These are phyloP conservation scores for Trametes sp. DNA, from an alignment of 1,284 basidiomycete species.

Conservation along the genomic window DNA sequence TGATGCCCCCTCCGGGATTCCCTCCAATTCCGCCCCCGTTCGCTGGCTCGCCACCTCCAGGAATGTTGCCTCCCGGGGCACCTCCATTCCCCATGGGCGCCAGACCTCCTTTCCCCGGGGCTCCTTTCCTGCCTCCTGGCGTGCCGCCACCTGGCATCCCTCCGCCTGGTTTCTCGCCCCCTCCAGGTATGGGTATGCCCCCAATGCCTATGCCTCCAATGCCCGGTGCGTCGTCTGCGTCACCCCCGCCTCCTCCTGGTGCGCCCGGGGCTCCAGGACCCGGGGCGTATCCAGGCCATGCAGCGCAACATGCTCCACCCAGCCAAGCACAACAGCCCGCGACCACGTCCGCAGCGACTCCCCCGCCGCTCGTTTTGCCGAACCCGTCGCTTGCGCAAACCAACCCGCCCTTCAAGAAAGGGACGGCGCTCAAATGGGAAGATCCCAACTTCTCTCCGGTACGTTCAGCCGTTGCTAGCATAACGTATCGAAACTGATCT, in stretches of 20 bases:
- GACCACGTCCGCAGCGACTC: slow-evolving; percentile 20
- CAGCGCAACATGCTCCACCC: slow-evolving; percentile 18
- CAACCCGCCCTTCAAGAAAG: slow-evolving; percentile 79
- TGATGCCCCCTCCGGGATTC: slow-evolving; percentile 37
- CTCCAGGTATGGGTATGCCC: slow-evolving; percentile 31
- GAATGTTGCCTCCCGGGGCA: slow-evolving; percentile 44
- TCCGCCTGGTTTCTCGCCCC: slow-evolving; percentile 32
- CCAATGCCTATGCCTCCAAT: slow-evolving; percentile 29
- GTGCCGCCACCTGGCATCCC: slow-evolving; percentile 35
- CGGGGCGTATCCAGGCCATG: slow-evolving; percentile 14
- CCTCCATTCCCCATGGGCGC: slow-evolving; percentile 52
- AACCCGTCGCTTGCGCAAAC: slow-evolving; percentile 66
- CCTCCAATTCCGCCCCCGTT: slow-evolving; percentile 46
- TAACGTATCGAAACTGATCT: background rate
- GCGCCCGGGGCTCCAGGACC: slow-evolving; percentile 15
- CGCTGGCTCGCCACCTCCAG: slow-evolving; percentile 44
- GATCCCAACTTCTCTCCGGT: slow-evolving; percentile 83
- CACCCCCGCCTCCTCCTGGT: slow-evolving; percentile 30
- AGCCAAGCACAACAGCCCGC: slow-evolving; percentile 22
- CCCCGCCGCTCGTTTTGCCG: slow-evolving; percentile 56
- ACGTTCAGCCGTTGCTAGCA: slow-evolving; percentile 38
- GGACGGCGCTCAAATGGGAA: slow-evolving; percentile 75
- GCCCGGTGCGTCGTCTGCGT: slow-evolving; percentile 31
- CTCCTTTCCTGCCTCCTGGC: slow-evolving; percentile 41
- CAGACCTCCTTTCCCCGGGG: slow-evolving; percentile 47